These are phyloP conservation scores for Lactuca saligna DNA, from an alignment of 129 eudicot genomes.

Conservation along the genomic window DNA sequence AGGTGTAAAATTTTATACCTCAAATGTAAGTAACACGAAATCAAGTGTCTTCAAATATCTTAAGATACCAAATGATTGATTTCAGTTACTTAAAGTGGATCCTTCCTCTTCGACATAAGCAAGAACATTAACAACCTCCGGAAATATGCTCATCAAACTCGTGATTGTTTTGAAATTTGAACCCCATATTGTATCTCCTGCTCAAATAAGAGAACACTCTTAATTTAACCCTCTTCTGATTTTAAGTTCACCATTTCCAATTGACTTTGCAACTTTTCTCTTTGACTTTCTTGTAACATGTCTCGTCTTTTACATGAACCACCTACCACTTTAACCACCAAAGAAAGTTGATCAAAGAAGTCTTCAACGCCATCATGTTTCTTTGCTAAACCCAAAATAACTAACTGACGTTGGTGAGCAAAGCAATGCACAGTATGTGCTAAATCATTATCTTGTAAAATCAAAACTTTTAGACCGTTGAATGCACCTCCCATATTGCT, in stretches of 20 bases:
- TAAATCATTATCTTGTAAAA: neutral
- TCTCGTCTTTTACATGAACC: conserved; percentile 1
- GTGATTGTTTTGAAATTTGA: too few species aligned
- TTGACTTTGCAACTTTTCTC: neutral
- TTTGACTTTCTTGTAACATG: neutral
- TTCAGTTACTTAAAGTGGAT: too few species aligned
- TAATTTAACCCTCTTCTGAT: too few species aligned
- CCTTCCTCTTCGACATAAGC: neutral
- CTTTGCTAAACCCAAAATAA: neutral
- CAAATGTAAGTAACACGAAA: too few species aligned
- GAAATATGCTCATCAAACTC: neutral
- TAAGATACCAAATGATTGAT: too few species aligned
- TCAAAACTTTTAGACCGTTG: neutral
- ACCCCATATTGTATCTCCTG: too few species aligned
- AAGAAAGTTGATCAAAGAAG: neutral
- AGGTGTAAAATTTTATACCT: too few species aligned
- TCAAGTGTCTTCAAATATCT: too few species aligned
- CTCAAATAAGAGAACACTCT: too few species aligned
- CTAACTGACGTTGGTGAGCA: too few species aligned
- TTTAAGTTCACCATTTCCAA: too few species aligned
- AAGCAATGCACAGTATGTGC: too few species aligned
- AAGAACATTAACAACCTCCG: neutral
- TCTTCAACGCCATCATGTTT: neutral
- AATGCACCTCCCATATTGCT: neutral
- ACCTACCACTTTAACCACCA: neutral